A percentile compares a stretch with the other conserved stretches of the same genome.
phyloP scores from a whole-genome alignment of 345 rosid species.

The Eutrema japonicum region DNA sequence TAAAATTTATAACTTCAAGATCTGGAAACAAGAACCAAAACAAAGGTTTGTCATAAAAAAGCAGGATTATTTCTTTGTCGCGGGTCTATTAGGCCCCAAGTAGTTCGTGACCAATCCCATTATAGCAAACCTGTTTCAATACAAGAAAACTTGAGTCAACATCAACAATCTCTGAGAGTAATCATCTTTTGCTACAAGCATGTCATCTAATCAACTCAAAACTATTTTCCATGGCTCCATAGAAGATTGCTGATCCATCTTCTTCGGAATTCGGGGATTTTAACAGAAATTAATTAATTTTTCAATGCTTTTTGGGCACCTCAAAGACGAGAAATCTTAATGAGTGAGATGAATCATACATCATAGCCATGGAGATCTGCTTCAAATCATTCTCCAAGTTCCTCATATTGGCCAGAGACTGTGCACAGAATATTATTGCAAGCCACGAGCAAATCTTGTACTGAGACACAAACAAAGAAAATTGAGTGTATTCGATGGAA shows the following conservation, averaged over 20 bases:
- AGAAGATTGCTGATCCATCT: neutral
- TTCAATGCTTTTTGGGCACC: neutral
- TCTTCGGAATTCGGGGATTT: neutral
- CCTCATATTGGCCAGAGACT: constrained; percentile 86
- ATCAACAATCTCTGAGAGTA: constrained; percentile 2
- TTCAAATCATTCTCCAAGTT: constrained; percentile 88
- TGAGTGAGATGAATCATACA: constrained; percentile 53
- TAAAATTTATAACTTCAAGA: constrained; percentile 7
- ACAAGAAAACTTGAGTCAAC: constrained; percentile 20
- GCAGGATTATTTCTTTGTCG: constrained; percentile 44
- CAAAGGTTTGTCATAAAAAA: constrained; percentile 23
- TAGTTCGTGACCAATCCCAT: constrained; percentile 98
- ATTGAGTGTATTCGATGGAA: neutral
- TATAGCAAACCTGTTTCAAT: constrained; percentile 78
- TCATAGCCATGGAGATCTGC: constrained; percentile 98
- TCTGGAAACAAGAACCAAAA: constrained; percentile 27
- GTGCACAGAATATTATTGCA: constrained; percentile 93
- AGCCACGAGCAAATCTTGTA: constrained; percentile 98
- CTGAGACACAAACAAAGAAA: constrained; percentile 47
- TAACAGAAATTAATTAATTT: neutral
- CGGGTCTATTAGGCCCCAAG: constrained; percentile 80
- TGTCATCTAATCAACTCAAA: constrained; percentile 1
- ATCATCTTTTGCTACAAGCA: constrained; percentile 18
- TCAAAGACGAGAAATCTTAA: constrained; percentile 5
- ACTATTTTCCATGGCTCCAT: neutral